A percentile compares a stretch with the other conserved stretches of the same genome.
phyloP scores from a whole-genome alignment of 2,329 filamentous ascomycete genomes.

The Colletotrichum lini region DNA sequence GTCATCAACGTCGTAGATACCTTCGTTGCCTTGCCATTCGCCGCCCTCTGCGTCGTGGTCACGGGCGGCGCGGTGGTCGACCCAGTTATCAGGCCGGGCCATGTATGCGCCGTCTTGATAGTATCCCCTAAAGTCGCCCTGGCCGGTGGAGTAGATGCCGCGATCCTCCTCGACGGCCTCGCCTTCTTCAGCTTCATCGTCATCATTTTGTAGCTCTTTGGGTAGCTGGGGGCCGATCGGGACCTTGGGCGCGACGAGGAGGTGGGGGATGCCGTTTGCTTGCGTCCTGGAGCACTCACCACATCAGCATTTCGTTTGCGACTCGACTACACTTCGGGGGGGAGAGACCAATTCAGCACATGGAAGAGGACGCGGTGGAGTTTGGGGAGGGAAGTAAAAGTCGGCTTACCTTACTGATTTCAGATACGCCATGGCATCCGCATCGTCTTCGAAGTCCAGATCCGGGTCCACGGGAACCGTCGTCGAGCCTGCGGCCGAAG shows the following conservation, averaged over 20 bases:
- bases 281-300: slow-evolving; percentile 75
- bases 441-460: slow-evolving; percentile 76
- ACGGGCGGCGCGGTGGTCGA: slow-evolving; percentile 47
- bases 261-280: slow-evolving; percentile 79
- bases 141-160: slow-evolving; percentile 63
- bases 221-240: slow-evolving; percentile 68
- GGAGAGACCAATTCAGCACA: slow-evolving; percentile 48
- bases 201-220: slow-evolving; percentile 54
- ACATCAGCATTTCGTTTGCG: slow-evolving; percentile 60
- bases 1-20: slow-evolving; percentile 44
- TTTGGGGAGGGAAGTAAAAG: not conserved
- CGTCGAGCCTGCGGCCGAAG: slow-evolving; percentile 67
- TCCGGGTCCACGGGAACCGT: slow-evolving; percentile 67
- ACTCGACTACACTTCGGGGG: slow-evolving; percentile 7
- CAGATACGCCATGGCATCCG: slow-evolving; percentile 79
- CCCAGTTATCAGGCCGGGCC: slow-evolving; percentile 64
- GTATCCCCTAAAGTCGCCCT: slow-evolving; percentile 72
- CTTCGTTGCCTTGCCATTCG: slow-evolving; percentile 47
- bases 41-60: slow-evolving; percentile 47
- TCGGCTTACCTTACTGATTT: slow-evolving; percentile 76
- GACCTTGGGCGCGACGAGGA: slow-evolving; percentile 75
- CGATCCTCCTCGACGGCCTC: slow-evolving; percentile 54
- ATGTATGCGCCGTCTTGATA: slow-evolving; percentile 87
- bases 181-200: slow-evolving; percentile 47
- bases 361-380: slow-evolving; percentile 25